Evolutionary conservation across 495 filamentous ascomycete species (phyloP).

Genomic region (Penicillium dipodomyicola): DNA sequence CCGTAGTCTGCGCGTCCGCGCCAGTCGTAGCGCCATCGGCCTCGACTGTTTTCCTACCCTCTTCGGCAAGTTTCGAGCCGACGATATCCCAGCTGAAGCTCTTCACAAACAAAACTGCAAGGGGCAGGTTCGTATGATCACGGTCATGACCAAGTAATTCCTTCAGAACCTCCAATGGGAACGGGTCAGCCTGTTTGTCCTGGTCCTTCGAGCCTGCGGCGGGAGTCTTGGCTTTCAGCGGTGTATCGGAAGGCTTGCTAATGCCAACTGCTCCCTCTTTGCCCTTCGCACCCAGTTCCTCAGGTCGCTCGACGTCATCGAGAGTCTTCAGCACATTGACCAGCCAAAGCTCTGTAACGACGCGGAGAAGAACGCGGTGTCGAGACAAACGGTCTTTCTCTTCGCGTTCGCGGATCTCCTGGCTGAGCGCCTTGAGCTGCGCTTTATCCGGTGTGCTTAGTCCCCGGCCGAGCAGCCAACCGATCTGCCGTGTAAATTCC

Average conservation of each 20-base stretch:
- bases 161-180: constrained; percentile 93
- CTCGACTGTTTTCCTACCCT: constrained; percentile 79
- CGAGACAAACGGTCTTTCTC: constrained; percentile 89
- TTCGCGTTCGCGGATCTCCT: constrained; percentile 87
- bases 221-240: constrained; percentile 41
- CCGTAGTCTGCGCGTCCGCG: constrained; percentile 48
- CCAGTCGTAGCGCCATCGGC: constrained; percentile 66
- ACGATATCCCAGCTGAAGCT: constrained; percentile 94
- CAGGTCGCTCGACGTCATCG: constrained; percentile 82
- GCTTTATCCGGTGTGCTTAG: constrained; percentile 89
- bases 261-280: constrained; percentile 54
- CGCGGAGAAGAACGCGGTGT: constrained; percentile 80
- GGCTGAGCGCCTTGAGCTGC: constrained; percentile 70
- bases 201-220: constrained; percentile 33
- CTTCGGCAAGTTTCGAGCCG: constrained; percentile 66
- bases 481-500: constrained; percentile 89
- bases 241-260: constrained; percentile 53
- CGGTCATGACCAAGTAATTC: constrained; percentile 90
- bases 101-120: constrained; percentile 94
- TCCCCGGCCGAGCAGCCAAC: constrained; percentile 89
- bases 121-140: constrained; percentile 85
- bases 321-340: constrained; percentile 82
- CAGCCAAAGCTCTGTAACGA: constrained; percentile 96
- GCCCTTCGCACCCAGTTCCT: constrained; percentile 70
- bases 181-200: constrained; percentile 66